Conservation (phyloP, 116 monocot genomes). For the Iris pallida region DNA sequence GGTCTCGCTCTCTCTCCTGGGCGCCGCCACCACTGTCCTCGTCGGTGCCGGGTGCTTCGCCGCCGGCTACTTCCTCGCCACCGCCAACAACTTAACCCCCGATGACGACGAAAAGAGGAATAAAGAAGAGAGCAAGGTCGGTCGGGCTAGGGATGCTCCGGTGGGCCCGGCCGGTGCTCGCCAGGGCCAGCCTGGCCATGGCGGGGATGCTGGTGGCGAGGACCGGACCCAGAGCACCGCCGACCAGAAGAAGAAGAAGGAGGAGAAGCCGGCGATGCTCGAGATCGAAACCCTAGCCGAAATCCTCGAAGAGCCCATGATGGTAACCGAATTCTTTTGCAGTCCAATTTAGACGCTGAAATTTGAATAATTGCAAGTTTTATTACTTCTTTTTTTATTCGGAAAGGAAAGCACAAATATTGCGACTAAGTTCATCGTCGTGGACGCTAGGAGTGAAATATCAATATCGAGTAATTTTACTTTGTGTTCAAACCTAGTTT, state of each 20-base stretch:
- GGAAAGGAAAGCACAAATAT: background rate
- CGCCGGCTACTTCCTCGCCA: slow-evolving; percentile 7
- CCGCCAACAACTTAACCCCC: background rate
- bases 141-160: too few relatives aligned
- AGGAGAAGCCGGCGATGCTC: too few relatives aligned
- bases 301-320: too few relatives aligned
- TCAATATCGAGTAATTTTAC: too few relatives aligned
- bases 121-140: background rate
- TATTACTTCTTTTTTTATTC: background rate
- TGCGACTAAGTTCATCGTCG: slow-evolving; percentile 32
- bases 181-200: too few relatives aligned
- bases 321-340: background rate
- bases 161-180: too few relatives aligned
- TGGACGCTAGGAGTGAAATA: slow-evolving; percentile 89
- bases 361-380: background rate
- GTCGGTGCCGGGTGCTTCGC: too few relatives aligned
- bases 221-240: too few relatives aligned
- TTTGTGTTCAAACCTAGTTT: too few relatives aligned
- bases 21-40: slow-evolving; percentile 24
- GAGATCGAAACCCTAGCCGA: too few relatives aligned
- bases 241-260: too few relatives aligned
- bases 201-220: too few relatives aligned
- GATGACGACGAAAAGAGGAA: slow-evolving; percentile 17
- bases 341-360: background rate
- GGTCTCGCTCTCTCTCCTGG: slow-evolving; percentile 17